Percentiles rank a stretch among this genome's conserved stretches.
Conservation (phyloP, 768 basidiomycete species). For the Tulasnella sp. region DNA sequence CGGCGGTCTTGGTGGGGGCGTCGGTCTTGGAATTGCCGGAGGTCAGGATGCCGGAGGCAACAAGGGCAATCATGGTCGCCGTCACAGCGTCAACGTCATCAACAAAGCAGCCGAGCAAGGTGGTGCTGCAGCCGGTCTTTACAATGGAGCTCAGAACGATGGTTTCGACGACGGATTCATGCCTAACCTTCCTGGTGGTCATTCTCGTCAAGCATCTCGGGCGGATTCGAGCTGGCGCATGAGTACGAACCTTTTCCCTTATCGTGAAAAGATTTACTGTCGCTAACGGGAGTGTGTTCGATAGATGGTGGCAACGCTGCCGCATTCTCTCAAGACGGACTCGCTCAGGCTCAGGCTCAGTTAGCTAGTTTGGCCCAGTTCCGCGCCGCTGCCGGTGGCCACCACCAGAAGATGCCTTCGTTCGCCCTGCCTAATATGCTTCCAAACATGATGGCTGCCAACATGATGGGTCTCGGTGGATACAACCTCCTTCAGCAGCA, state of each 20-base stretch:
- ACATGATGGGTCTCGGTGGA: conserved; percentile 89
- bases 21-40: conserved; percentile 45
- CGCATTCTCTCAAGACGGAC: conserved; percentile 47
- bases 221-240: conserved; percentile 88
- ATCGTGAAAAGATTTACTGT: background rate
- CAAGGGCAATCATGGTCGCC: conserved; percentile 75
- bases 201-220: conserved; percentile 74
- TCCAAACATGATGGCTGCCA: conserved; percentile 96
- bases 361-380: conserved; percentile 95
- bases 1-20: conserved; percentile 35
- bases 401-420: conserved; percentile 95
- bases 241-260: conserved; percentile 55
- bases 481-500: conserved; percentile 92
- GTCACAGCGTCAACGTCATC: conserved; percentile 91
- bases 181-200: conserved; percentile 56
- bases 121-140: conserved; percentile 47
- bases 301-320: conserved; percentile 36
- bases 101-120: conserved; percentile 66
- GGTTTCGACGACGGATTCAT: conserved; percentile 80
- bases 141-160: conserved; percentile 50
- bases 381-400: conserved; percentile 90
- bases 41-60: conserved; percentile 48
- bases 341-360: conserved; percentile 97
- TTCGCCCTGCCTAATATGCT: conserved; percentile 99
- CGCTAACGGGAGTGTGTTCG: background rate